These are phyloP conservation scores for Lecanosticta acicola DNA, from an alignment of 2,329 filamentous ascomycete species.

Conservation along the genomic window DNA sequence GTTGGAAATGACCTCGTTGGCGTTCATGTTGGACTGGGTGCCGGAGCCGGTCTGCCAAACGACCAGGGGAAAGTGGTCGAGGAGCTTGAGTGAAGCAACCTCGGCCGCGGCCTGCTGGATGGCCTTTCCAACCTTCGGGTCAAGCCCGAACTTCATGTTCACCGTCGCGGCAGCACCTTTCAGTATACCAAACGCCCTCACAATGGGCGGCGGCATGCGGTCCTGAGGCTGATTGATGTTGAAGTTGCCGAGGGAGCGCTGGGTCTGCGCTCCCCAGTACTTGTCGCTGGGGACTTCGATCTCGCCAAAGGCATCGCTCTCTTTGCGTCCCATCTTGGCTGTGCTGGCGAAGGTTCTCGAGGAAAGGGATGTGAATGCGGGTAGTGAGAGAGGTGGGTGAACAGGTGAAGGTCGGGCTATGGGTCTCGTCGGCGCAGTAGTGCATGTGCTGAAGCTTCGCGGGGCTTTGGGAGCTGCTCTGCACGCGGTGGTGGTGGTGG, in stretches of 20 bases:
- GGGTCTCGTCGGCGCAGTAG: slow-evolving; percentile 2
- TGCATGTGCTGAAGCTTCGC: slow-evolving; percentile 8
- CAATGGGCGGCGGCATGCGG: slow-evolving; percentile 89
- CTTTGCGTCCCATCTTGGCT: slow-evolving; percentile 53
- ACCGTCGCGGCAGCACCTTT: slow-evolving; percentile 95
- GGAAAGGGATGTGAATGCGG: slow-evolving; percentile 1
- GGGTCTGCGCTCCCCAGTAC: slow-evolving; percentile 98
- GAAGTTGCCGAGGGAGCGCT: slow-evolving; percentile 96
- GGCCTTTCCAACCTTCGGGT: slow-evolving; percentile 81
- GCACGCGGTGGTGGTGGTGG: slow-evolving; percentile 3
- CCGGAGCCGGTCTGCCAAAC: slow-evolving; percentile 99
- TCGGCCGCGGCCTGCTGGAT: slow-evolving; percentile 93
- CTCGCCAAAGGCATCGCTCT: slow-evolving; percentile 97
- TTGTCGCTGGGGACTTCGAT: slow-evolving; percentile 81
- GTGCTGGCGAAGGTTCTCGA: slow-evolving; percentile 29
- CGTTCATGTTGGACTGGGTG: slow-evolving; percentile 99
- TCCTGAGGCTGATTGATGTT: slow-evolving; percentile 99
- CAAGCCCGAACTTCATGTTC: slow-evolving; percentile 90
- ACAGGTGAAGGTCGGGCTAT: background rate
- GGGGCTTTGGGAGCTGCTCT: slow-evolving; percentile 2
- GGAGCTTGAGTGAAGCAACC: slow-evolving; percentile 85
- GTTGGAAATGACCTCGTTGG: slow-evolving; percentile 99
- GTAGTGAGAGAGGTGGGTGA: background rate
- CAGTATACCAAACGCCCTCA: slow-evolving; percentile 91
- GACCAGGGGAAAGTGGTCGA: slow-evolving; percentile 96